Conservation (phyloP, 768 basidiomycete genomes). For the Panaeolus papilionaceus region DNA sequence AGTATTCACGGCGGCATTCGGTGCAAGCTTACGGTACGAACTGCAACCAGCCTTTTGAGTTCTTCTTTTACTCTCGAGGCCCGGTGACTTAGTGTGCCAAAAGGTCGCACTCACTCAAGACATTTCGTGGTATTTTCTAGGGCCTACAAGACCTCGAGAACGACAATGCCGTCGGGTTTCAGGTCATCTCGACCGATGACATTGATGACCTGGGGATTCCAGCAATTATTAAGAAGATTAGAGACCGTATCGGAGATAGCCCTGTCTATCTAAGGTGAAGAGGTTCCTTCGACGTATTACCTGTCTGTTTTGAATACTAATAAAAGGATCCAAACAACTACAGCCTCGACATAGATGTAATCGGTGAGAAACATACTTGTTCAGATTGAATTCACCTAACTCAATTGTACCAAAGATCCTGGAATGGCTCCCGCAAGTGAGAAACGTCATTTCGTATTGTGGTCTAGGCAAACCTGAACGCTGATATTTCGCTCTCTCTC, state of each 20-base stretch:
- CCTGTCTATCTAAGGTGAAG: conserved; percentile 81
- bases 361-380: conserved; percentile 49
- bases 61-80: conserved; percentile 21
- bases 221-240: conserved; percentile 74
- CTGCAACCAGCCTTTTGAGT: conserved; percentile 15
- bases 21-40: conserved; percentile 63
- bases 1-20: conserved; percentile 90
- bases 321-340: conserved; percentile 9
- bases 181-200: conserved; percentile 80
- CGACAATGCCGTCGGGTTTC: conserved; percentile 78
- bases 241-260: conserved; percentile 69
- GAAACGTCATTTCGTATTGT: conserved; percentile 30
- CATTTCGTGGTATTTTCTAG: conserved; percentile 38
- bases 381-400: background rate
- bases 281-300: background rate
- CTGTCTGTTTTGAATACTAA: conserved; percentile 4
- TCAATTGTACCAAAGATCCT: conserved; percentile 53
- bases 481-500: background rate
- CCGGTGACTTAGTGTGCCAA: background rate
- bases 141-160: conserved; percentile 67
- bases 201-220: conserved; percentile 81
- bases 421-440: conserved; percentile 79
- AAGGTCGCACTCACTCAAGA: conserved; percentile 5
- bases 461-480: background rate
- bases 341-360: conserved; percentile 83